These are phyloP conservation scores for Ephemerocybe angulata DNA, from an alignment of 768 basidiomycete genomes.

Conservation along the genomic window DNA sequence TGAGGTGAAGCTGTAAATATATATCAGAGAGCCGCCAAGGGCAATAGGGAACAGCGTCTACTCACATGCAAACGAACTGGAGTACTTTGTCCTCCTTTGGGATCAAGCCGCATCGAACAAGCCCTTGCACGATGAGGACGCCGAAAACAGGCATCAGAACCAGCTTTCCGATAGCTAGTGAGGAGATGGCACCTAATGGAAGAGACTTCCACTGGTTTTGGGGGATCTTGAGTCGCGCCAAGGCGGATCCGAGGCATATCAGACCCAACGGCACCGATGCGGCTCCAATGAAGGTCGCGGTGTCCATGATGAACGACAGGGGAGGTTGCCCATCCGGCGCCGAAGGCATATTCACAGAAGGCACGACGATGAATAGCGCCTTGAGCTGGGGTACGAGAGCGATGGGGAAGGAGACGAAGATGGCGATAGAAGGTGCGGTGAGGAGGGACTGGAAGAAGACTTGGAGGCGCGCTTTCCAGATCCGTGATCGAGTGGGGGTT, in stretches of 20 bases:
- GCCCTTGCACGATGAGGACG: conserved; percentile 48
- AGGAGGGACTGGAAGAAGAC: conserved; percentile 35
- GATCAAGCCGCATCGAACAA: conserved; percentile 48
- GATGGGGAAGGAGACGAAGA: conserved; percentile 52
- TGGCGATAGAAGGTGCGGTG: conserved; percentile 49
- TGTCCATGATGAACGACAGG: conserved; percentile 56
- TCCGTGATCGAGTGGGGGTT: not conserved
- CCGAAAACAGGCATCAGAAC: conserved; percentile 59
- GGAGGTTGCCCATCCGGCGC: conserved; percentile 70
- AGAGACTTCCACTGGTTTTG: conserved; percentile 37
- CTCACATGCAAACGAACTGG: conserved; percentile 67
- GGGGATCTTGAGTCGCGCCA: conserved; percentile 57
- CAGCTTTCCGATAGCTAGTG: conserved; percentile 52
- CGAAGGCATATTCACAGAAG: conserved; percentile 38
- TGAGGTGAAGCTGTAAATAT: conserved; percentile 45
- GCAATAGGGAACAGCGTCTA: conserved; percentile 8
- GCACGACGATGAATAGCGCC: conserved; percentile 52
- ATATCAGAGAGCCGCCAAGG: not conserved
- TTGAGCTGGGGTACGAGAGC: conserved; percentile 56
- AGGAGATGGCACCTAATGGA: conserved; percentile 49
- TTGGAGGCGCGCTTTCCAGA: not conserved
- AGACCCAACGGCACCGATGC: conserved; percentile 64
- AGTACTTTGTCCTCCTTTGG: conserved; percentile 52
- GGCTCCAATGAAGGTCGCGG: conserved; percentile 53
- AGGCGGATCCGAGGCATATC: conserved; percentile 57